These are phyloP conservation scores for Kwoniella sp. DNA, from an alignment of 768 basidiomycete genomes.

Conservation along the genomic window DNA sequence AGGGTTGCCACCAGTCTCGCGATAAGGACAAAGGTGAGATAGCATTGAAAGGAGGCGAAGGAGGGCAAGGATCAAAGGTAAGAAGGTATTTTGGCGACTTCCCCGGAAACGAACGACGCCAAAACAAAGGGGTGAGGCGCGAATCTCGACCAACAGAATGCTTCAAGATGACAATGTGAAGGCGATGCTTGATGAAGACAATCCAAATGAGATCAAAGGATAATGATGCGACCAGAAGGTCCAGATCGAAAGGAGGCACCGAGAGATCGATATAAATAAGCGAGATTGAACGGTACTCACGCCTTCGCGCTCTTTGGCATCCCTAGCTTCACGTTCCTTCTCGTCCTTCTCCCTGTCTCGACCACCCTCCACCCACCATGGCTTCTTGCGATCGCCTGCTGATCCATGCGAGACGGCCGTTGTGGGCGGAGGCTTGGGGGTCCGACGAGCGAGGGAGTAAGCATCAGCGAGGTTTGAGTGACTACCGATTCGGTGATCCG, in stretches of 20 bases:
- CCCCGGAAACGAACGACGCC: conserved; percentile 9
- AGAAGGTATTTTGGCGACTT: conserved; percentile 1
- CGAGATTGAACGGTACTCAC: conserved; percentile 30
- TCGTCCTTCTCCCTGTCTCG: conserved; percentile 26
- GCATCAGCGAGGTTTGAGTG: conserved; percentile 5
- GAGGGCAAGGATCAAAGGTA: not conserved
- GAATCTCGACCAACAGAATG: not conserved
- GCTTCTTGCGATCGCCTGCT: conserved; percentile 28
- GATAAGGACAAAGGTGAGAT: conserved; percentile 20
- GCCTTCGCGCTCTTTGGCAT: conserved; percentile 40
- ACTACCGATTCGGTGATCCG: conserved; percentile 7
- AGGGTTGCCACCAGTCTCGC: not conserved
- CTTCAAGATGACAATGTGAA: conserved; percentile 5
- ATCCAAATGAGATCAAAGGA: conserved; percentile 4
- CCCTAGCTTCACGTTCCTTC: conserved; percentile 28
- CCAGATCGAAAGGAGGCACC: conserved; percentile 5
- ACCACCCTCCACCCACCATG: conserved; percentile 41
- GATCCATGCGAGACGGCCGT: conserved; percentile 3
- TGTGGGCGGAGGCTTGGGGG: conserved; percentile 11
- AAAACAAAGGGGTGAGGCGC: not conserved
- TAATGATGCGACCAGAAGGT: conserved; percentile 7
- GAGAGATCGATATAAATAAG: not conserved
- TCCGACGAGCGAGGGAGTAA: conserved; percentile 12
- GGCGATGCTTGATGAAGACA: conserved; percentile 7
- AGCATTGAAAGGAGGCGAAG: conserved; percentile 13